These are phyloP conservation scores for Staphylotrichum tortipilum DNA, from an alignment of 495 filamentous ascomycete species.

Conservation along the genomic window DNA sequence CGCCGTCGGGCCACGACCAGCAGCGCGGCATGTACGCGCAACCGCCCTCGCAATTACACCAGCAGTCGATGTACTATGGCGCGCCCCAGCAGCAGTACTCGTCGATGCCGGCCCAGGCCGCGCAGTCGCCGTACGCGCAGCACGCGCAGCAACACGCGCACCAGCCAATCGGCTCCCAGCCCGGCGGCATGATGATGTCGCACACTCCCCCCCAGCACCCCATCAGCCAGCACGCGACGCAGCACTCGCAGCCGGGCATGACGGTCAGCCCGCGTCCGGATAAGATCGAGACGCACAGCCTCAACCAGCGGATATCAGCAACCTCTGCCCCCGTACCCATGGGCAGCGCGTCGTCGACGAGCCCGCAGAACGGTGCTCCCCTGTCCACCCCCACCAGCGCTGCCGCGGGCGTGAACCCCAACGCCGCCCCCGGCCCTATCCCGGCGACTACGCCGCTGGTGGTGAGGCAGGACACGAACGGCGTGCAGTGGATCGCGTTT, in stretches of 20 bases:
- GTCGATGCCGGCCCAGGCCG: constrained; percentile 55
- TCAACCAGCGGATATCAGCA: constrained; percentile 47
- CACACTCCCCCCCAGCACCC: constrained; percentile 46
- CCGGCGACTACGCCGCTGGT: constrained; percentile 95
- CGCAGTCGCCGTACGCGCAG: constrained; percentile 65
- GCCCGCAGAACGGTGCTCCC: constrained; percentile 42
- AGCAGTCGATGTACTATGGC: constrained; percentile 66
- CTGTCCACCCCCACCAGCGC: constrained; percentile 43
- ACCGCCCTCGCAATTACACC: constrained; percentile 65
- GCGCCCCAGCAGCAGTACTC: constrained; percentile 51
- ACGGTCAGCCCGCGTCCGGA: constrained; percentile 52
- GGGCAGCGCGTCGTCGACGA: constrained; percentile 31
- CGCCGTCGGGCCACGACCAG: constrained; percentile 79
- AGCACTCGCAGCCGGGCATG: constrained; percentile 44
- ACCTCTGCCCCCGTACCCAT: constrained; percentile 47
- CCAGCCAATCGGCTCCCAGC: constrained; percentile 47
- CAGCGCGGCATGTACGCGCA: constrained; percentile 79
- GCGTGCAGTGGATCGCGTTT: constrained; percentile 98
- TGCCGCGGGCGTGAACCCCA: constrained; percentile 57
- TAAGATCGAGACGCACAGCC: constrained; percentile 52
- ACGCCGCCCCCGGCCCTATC: constrained; percentile 93
- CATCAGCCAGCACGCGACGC: constrained; percentile 37
- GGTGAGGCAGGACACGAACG: constrained; percentile 90
- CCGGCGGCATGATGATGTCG: constrained; percentile 50
- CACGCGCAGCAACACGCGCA: constrained; percentile 67